These are phyloP conservation scores for Ochromonas danica DNA, from an alignment of 108 stramenopile species.

Conservation along the genomic window DNA sequence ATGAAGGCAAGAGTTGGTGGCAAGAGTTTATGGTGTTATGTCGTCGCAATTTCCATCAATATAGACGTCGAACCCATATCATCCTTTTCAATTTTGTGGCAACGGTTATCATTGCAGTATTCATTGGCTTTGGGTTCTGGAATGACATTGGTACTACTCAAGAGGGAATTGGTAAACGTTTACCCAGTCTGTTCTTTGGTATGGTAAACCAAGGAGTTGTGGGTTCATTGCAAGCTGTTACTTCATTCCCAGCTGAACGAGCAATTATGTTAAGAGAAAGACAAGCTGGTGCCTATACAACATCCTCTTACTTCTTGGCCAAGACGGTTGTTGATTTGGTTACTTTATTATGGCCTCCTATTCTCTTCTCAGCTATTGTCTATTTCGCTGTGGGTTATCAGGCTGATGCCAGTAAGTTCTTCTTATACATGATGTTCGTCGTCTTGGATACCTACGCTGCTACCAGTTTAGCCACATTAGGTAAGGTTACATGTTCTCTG, in stretches of 20 bases:
- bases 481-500: too few species aligned
- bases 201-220: not conserved
- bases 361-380: slow-evolving; percentile 43
- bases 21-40: not conserved
- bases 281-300: slow-evolving; percentile 47
- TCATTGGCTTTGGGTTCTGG: not conserved
- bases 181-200: slow-evolving; percentile 4
- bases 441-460: slow-evolving; percentile 21
- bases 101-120: slow-evolving; percentile 11
- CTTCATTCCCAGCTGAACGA: slow-evolving; percentile 53
- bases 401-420: not conserved
- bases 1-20: not conserved
- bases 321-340: slow-evolving; percentile 50
- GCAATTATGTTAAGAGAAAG: slow-evolving; percentile 55
- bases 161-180: not conserved
- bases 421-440: not conserved
- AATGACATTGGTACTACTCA: not conserved
- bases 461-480: not conserved
- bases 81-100: slow-evolving; percentile 9
- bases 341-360: slow-evolving; percentile 36
- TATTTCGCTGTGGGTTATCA: slow-evolving; percentile 50
- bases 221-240: slow-evolving; percentile 3
- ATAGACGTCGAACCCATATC: not conserved
- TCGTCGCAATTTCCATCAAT: not conserved
- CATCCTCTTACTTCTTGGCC: slow-evolving; percentile 53